A percentile compares a stretch with the other conserved stretches of the same genome.
These are phyloP conservation scores for Candida patagonica DNA, from an alignment of 805 yeast genomes.

Conservation along the genomic window DNA sequence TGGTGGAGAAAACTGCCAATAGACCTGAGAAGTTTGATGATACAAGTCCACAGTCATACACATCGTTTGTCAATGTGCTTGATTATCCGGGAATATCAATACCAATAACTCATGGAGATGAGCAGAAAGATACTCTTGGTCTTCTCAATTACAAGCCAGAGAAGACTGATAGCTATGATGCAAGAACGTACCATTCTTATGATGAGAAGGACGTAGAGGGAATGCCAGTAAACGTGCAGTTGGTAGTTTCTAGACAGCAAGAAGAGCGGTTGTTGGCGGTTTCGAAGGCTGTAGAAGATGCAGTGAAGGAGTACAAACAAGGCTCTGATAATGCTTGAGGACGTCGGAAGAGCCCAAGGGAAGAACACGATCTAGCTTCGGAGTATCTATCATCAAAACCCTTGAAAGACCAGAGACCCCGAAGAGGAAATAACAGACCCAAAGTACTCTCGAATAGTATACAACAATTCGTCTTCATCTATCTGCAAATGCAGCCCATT, in stretches of 20 bases:
- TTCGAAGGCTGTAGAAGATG: background rate
- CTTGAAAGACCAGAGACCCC: background rate
- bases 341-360: no score
- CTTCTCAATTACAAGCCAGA: no score
- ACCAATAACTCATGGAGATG: slow-evolving; percentile 19
- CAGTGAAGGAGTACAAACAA: background rate
- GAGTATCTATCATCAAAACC: no score
- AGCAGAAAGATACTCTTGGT: no score
- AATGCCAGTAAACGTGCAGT: slow-evolving; percentile 46
- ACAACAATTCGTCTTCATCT: slow-evolving; percentile 39
- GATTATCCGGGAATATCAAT: slow-evolving; percentile 15
- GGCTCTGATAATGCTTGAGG: no score
- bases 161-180: background rate
- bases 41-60: slow-evolving; percentile 37
- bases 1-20: background rate
- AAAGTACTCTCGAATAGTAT: background rate
- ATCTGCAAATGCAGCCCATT: slow-evolving; percentile 60
- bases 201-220: background rate
- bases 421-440: background rate
- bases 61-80: slow-evolving; percentile 13
- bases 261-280: slow-evolving; percentile 44
- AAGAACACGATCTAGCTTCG: no score
- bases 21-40: slow-evolving; percentile 1
- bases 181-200: background rate
- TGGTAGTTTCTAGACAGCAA: slow-evolving; percentile 44